Evolutionary conservation across 2,329 filamentous ascomycete species (phyloP).

Genomic region (Lachnellula hyalina): DNA sequence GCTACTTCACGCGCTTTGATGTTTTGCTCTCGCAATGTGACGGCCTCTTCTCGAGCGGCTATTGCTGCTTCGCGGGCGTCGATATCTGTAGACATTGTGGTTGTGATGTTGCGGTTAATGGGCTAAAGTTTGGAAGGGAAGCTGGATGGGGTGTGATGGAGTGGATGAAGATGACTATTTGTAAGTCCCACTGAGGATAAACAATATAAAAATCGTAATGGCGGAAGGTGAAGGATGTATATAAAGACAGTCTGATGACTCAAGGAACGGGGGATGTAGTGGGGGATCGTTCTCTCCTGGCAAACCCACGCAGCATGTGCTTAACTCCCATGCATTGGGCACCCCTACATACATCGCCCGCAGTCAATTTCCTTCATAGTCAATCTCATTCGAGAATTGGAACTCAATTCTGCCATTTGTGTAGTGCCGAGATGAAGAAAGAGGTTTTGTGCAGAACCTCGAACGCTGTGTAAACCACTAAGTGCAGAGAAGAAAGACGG

Average conservation of each 20-base stretch:
- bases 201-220: not conserved
- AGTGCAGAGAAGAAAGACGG: not conserved
- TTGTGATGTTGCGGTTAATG: not conserved
- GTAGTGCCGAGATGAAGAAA: not conserved
- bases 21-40: not conserved
- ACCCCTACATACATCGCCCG: conserved; percentile 1
- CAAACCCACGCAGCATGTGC: not conserved
- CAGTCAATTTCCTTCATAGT: not conserved
- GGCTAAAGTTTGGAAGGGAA: not conserved
- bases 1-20: conserved; percentile 6
- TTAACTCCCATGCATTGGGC: conserved; percentile 6
- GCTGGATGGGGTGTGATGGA: not conserved
- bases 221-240: not conserved
- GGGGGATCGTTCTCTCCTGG: not conserved
- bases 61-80: conserved; percentile 8
- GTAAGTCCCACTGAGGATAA: not conserved
- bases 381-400: not conserved
- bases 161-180: not conserved
- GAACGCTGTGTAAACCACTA: not conserved
- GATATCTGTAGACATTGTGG: conserved; percentile 8
- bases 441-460: not conserved
- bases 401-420: not conserved
- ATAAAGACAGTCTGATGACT: not conserved
- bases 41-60: conserved; percentile 4
- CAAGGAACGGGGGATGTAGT: not conserved